Evolutionary conservation across 2,329 filamentous ascomycete genomes (phyloP), one percentile per base, ranked within the genome.

Genomic region (Nigrospora sphaerica): DNA sequence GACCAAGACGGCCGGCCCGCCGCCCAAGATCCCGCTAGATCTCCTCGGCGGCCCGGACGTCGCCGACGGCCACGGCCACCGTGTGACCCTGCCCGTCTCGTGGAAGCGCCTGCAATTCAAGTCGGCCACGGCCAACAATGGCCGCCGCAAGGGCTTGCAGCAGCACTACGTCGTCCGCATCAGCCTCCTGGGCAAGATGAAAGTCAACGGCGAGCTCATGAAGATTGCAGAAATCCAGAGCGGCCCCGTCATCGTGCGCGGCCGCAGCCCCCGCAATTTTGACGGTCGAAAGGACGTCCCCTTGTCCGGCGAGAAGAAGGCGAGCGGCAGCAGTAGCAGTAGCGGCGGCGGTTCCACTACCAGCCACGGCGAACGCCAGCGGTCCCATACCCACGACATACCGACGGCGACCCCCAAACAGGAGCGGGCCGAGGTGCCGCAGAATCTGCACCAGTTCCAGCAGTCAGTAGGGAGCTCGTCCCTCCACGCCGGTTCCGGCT

Each of bases 41-140:
- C 61, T 82, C 5, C 32, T 18, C 12, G 63, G 66, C 43, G 80
- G 77, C 17, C 78, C 81, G 71, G 89, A 71, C 74, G 77, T 95
- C 33, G 90, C 16, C 34, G 43, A 45, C 36, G 37, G 37, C 37
- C 35, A 95, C 59, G 84, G 84, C 2, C 83, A 87, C 46, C 85
- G 83, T 47, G 83, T 92, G 10, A 87, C 81, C 35, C 81, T 95
- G 47, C 87, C 90, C 1, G 84, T 96, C 45, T 85, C 88, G 32
- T 97, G 92, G 92, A 96, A 95, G 66, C 77, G 92, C 45, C 69
- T 97, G 48, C 92, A 97, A 64, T 97, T 97, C 66, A 88, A 95
- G 59, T 93, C 95, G 56, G 92, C 92, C 2, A 97, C 92, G 1
- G 92, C 92, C 43, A 97, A 97, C 64, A 97, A 97, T 61, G 92